These are phyloP conservation scores for Irpex sp. DNA, from an alignment of 1,284 basidiomycete species.

Conservation along the genomic window DNA sequence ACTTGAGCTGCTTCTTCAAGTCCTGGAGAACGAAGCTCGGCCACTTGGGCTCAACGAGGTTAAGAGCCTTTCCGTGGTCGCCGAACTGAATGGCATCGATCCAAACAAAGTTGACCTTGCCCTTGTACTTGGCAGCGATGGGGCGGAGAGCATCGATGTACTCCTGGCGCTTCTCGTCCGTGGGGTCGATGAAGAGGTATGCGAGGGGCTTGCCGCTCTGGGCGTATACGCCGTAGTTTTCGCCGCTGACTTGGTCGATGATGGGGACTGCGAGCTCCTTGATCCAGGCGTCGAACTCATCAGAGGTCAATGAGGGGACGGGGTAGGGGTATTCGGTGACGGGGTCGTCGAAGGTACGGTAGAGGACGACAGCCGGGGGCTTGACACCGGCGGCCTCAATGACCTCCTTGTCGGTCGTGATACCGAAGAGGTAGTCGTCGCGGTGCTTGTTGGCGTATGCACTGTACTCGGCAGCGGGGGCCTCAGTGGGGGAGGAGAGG, in stretches of 20 bases:
- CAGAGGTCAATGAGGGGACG: constrained; percentile 49
- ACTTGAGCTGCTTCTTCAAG: constrained; percentile 83
- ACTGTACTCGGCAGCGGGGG: constrained; percentile 72
- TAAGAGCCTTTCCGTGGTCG: constrained; percentile 95
- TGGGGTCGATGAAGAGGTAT: constrained; percentile 92
- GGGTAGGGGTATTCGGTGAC: constrained; percentile 69
- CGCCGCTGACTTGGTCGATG: constrained; percentile 90
- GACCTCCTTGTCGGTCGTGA: constrained; percentile 69
- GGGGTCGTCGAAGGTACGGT: constrained; percentile 92
- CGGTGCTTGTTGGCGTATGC: constrained; percentile 83
- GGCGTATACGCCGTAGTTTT: constrained; percentile 92
- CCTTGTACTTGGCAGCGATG: constrained; percentile 79
- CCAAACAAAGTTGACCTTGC: constrained; percentile 96
- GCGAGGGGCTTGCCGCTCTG: constrained; percentile 84
- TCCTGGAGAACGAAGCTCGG: constrained; percentile 95
- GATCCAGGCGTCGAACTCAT: constrained; percentile 77
- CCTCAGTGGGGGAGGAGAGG: constrained; percentile 64
- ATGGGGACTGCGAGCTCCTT: constrained; percentile 84
- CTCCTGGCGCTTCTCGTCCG: constrained; percentile 62
- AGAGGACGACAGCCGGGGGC: constrained; percentile 85
- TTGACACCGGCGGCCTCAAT: constrained; percentile 71
- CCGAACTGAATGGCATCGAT: constrained; percentile 95
- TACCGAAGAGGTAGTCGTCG: constrained; percentile 92
- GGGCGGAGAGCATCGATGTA: constrained; percentile 72
- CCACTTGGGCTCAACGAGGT: constrained; percentile 83